Conservation (phyloP, 495 filamentous ascomycete genomes). For the Clohesyomyces aquaticus region DNA sequence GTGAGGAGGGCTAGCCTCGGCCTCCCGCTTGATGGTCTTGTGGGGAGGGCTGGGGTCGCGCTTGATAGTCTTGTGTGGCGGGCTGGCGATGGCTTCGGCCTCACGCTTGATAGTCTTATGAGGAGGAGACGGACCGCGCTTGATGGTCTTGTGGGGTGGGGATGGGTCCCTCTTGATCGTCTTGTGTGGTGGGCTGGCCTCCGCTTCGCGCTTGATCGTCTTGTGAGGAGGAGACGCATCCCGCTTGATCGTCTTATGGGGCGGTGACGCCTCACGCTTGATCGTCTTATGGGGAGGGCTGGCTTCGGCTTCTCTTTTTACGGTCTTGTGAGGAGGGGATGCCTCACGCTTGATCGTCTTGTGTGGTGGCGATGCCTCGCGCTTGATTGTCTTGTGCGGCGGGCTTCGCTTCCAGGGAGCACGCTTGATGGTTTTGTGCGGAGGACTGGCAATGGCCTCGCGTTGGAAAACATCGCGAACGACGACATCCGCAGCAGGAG, state of each 20-base stretch:
- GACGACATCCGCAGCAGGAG: background rate
- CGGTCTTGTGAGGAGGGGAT: background rate
- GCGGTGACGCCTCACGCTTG: background rate
- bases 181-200: background rate
- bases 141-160: slow-evolving; percentile 4
- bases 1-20: slow-evolving; percentile 7
- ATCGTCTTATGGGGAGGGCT: slow-evolving; percentile 6
- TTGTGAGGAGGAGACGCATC: background rate
- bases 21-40: slow-evolving; percentile 3
- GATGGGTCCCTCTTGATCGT: background rate
- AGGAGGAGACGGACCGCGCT: background rate
- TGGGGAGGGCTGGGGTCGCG: background rate
- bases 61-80: slow-evolving; percentile 2
- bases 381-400: slow-evolving; percentile 8
- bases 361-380: background rate
- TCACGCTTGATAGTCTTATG: slow-evolving; percentile 11
- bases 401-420: background rate
- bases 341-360: slow-evolving; percentile 7
- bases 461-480: background rate
- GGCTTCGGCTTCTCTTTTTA: background rate
- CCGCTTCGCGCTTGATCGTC: background rate
- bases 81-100: background rate
- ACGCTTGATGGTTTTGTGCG: slow-evolving; percentile 7
- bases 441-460: too few relatives aligned
- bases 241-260: slow-evolving; percentile 10